phyloP scores from a whole-genome alignment of 116 monocot genomes.

The Trichopus zeylanicus region DNA sequence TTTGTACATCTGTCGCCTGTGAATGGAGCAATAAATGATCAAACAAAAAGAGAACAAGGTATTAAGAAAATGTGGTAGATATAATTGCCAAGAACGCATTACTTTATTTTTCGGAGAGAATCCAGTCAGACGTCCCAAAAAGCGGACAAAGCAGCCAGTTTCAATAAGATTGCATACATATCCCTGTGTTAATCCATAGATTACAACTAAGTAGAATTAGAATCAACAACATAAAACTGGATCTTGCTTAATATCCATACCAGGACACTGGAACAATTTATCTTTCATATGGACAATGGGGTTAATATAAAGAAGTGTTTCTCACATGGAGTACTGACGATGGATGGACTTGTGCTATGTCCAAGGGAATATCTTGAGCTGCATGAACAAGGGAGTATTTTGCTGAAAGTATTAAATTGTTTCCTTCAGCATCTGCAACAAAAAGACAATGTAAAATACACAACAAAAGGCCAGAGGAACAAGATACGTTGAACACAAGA shows the following conservation, averaged over 20 bases:
- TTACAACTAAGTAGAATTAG: neutral
- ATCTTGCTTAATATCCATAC: neutral
- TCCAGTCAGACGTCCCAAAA: constrained; percentile 86
- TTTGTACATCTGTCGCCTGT: constrained; percentile 50
- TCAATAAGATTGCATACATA: constrained; percentile 90
- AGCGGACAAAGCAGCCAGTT: constrained; percentile 87
- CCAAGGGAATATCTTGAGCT: constrained; percentile 54
- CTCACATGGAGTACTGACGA: constrained; percentile 63
- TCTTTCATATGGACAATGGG: neutral
- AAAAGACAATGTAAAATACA: neutral
- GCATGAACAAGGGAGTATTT: constrained; percentile 65
- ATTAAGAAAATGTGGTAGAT: constrained; percentile 5
- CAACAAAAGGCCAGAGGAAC: neutral
- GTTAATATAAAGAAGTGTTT: neutral
- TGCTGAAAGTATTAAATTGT: constrained; percentile 77
- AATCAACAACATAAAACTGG: neutral
- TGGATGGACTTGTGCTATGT: constrained; percentile 38
- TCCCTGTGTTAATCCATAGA: constrained; percentile 38
- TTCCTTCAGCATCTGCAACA: constrained; percentile 52
- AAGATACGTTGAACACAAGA: neutral
- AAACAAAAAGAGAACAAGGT: constrained; percentile 4
- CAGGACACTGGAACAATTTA: no score
- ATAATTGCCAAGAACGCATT: constrained; percentile 8
- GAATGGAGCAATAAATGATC: constrained; percentile 15
- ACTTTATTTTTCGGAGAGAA: constrained; percentile 75